Evolutionary conservation across 225 moss, liverwort and hornwort genomes (phyloP).

Genomic region (Polytrichum commune): DNA sequence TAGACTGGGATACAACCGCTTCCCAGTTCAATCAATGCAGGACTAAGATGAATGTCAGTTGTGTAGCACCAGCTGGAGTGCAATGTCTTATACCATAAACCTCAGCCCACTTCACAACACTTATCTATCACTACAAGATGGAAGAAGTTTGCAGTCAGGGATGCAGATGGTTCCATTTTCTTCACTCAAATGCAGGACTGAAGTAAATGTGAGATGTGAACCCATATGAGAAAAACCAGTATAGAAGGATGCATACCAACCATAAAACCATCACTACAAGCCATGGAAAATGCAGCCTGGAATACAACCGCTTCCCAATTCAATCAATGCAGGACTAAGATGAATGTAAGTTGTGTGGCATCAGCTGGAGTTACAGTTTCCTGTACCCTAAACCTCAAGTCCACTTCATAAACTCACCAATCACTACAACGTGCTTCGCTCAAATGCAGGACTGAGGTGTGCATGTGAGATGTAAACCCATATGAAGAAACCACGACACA

Average conservation of each 20-base stretch:
- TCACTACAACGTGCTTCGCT: neutral
- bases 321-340: neutral
- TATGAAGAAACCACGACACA: no score
- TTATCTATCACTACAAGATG: neutral
- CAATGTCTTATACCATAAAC: neutral
- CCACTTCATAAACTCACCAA: neutral
- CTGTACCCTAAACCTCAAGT: neutral
- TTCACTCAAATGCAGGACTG: no score
- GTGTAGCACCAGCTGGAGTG: neutral
- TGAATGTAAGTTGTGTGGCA: neutral
- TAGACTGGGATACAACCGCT: neutral
- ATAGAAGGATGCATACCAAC: constrained; percentile 26
- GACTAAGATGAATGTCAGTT: neutral
- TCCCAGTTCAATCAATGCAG: neutral
- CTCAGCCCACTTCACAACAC: neutral
- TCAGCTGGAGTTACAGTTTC: neutral
- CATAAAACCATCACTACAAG: constrained; percentile 40
- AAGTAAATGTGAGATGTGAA: no score
- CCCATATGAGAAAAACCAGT: neutral
- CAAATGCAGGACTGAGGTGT: no score
- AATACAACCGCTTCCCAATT: neutral
- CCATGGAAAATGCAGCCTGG: no score
- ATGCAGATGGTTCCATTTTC: neutral
- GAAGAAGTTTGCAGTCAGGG: neutral
- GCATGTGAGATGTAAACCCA: no score